phyloP scores from a whole-genome alignment of 805 yeast genomes.

The Spencermartinsiella europaea region DNA sequence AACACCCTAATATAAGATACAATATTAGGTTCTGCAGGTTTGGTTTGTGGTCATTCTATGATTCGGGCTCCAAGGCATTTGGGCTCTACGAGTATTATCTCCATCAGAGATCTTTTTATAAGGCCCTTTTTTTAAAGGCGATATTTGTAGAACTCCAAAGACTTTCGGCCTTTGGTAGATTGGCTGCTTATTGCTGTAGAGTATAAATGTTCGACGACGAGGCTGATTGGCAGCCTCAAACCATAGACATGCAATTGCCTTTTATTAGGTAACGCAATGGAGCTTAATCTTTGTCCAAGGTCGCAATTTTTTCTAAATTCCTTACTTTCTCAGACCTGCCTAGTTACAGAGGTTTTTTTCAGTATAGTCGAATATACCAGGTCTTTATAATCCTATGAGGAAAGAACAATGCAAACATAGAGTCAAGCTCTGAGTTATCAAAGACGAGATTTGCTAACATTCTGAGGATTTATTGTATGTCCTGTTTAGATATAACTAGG shows the following conservation, averaged over 20 bases:
- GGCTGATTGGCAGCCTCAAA: conserved; percentile 11
- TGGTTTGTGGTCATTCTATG: too few species aligned
- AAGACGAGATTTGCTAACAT: conserved; percentile 21
- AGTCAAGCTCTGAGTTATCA: conserved; percentile 32
- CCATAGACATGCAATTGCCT: conserved; percentile 33
- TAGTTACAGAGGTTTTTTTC: conserved; percentile 2
- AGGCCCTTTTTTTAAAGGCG: too few species aligned
- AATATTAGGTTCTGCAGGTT: not conserved
- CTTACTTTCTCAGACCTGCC: conserved; percentile 12
- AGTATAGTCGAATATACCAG: conserved; percentile 26
- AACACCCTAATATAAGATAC: conserved; percentile 20
- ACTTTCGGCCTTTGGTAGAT: conserved; percentile 1
- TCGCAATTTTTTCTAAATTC: conserved; percentile 14
- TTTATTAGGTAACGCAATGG: conserved; percentile 31
- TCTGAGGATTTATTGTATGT: conserved; percentile 9
- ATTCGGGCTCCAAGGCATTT: too few species aligned
- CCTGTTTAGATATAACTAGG: not conserved
- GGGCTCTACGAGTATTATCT: not conserved
- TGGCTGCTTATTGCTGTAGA: too few species aligned
- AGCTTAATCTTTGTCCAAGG: conserved; percentile 30
- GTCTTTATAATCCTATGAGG: conserved; percentile 23
- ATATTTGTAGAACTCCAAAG: conserved; percentile 17
- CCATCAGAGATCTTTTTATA: not conserved
- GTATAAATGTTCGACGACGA: conserved; percentile 11
- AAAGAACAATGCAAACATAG: conserved; percentile 28